These are phyloP conservation scores for Lasiosphaeria miniovina DNA, from an alignment of 495 filamentous ascomycete species.

Conservation along the genomic window DNA sequence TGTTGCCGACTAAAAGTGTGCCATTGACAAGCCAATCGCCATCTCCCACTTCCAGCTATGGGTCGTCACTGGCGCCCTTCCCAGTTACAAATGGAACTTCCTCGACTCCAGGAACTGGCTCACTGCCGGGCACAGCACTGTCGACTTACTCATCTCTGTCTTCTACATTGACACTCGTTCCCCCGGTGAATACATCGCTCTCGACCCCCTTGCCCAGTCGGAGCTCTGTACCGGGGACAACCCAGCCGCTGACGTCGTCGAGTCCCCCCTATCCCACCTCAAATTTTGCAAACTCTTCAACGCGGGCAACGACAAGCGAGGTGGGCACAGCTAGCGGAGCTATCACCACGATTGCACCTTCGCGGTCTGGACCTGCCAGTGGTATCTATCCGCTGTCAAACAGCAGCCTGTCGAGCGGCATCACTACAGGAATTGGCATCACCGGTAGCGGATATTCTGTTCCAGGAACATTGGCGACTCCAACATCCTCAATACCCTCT, in stretches of 20 bases:
- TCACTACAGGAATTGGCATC: slow-evolving; percentile 12
- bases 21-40: background rate
- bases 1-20: background rate
- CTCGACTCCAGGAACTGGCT: slow-evolving; percentile 12
- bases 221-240: slow-evolving; percentile 1
- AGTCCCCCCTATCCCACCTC: slow-evolving; percentile 4
- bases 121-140: slow-evolving; percentile 3
- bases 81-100: slow-evolving; percentile 17
- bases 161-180: background rate
- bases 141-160: background rate
- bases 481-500: background rate
- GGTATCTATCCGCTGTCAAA: slow-evolving; percentile 16
- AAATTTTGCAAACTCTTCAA: slow-evolving; percentile 8
- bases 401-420: slow-evolving; percentile 5
- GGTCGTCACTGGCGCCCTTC: slow-evolving; percentile 9
- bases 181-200: background rate
- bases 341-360: background rate
- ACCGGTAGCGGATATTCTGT: slow-evolving; percentile 5
- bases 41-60: slow-evolving; percentile 5
- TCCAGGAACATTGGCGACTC: background rate
- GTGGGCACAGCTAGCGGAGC: background rate
- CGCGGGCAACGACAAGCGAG: background rate
- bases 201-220: background rate
- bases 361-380: slow-evolving; percentile 5
- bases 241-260: background rate